A percentile compares a stretch with the other conserved stretches of the same genome.
These are phyloP conservation scores for Aspergillus jensenii DNA, from an alignment of 2,329 filamentous ascomycete species.

Conservation along the genomic window DNA sequence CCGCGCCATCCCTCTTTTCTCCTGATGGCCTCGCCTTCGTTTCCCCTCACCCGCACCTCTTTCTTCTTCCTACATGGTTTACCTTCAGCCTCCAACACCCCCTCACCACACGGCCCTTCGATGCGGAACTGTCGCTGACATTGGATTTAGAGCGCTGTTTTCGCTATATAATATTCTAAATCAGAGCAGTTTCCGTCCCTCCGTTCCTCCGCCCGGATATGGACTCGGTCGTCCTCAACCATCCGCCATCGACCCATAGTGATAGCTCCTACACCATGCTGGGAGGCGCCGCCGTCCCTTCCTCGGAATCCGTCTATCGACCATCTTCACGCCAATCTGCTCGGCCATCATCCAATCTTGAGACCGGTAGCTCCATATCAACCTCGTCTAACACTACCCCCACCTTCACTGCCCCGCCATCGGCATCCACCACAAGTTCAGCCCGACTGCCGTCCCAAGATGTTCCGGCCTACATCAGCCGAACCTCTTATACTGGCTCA, in stretches of 20 bases:
- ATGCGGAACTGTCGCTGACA: slow-evolving; percentile 15
- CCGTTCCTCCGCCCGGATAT: slow-evolving; percentile 44
- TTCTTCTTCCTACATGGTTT: background rate
- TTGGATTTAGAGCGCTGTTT: slow-evolving; percentile 10
- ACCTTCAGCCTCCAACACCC: slow-evolving; percentile 3
- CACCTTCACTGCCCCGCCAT: slow-evolving; percentile 39
- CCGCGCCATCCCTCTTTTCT: slow-evolving; percentile 13
- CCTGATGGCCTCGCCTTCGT: background rate
- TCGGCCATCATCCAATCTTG: slow-evolving; percentile 23
- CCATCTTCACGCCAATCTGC: slow-evolving; percentile 28
- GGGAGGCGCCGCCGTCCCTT: slow-evolving; percentile 45
- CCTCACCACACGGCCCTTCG: slow-evolving; percentile 6
- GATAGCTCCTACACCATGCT: slow-evolving; percentile 72
- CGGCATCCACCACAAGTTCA: slow-evolving; percentile 31
- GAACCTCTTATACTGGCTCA: slow-evolving; percentile 26
- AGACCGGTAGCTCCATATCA: slow-evolving; percentile 31
- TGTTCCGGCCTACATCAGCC: slow-evolving; percentile 37
- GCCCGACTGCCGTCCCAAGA: slow-evolving; percentile 33
- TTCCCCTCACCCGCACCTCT: slow-evolving; percentile 2
- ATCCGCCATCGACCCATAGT: slow-evolving; percentile 71
- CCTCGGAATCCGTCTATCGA: slow-evolving; percentile 40
- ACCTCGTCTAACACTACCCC: slow-evolving; percentile 34
- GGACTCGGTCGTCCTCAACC: slow-evolving; percentile 62
- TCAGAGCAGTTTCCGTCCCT: slow-evolving; percentile 4
- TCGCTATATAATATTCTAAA: slow-evolving; percentile 11